Conservation (phyloP, 1,284 basidiomycete species). For the Marasmius fiardii region DNA sequence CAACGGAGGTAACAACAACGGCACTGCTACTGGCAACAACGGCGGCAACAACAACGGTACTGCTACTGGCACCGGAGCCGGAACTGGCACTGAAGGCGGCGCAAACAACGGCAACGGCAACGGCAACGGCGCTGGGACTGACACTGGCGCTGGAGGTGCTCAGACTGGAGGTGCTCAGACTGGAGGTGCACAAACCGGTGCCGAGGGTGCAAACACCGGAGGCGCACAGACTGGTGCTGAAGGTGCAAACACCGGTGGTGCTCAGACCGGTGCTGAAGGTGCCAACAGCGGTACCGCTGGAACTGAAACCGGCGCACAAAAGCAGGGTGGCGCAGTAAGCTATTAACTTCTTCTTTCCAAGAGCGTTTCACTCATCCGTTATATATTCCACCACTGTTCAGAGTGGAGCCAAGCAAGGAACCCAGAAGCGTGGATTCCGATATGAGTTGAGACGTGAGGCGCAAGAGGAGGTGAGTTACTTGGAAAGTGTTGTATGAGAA, state of each 20-base stretch:
- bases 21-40: not conserved
- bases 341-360: too few relatives aligned
- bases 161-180: not conserved
- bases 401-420: too few relatives aligned
- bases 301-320: too few relatives aligned
- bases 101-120: too few relatives aligned
- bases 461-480: too few relatives aligned
- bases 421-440: too few relatives aligned
- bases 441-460: too few relatives aligned
- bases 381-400: too few relatives aligned
- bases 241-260: not conserved
- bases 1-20: not conserved
- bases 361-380: too few relatives aligned
- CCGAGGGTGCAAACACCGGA: not conserved
- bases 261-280: not conserved
- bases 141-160: constrained; percentile 1
- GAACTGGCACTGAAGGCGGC: not conserved
- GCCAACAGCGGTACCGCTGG: not conserved
- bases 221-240: not conserved
- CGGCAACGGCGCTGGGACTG: not conserved
- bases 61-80: not conserved
- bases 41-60: not conserved
- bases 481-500: too few relatives aligned
- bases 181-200: not conserved
- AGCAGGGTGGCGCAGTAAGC: too few relatives aligned